phyloP scores from a whole-genome alignment of 768 basidiomycete species.

The Tephrocybe sp. region DNA sequence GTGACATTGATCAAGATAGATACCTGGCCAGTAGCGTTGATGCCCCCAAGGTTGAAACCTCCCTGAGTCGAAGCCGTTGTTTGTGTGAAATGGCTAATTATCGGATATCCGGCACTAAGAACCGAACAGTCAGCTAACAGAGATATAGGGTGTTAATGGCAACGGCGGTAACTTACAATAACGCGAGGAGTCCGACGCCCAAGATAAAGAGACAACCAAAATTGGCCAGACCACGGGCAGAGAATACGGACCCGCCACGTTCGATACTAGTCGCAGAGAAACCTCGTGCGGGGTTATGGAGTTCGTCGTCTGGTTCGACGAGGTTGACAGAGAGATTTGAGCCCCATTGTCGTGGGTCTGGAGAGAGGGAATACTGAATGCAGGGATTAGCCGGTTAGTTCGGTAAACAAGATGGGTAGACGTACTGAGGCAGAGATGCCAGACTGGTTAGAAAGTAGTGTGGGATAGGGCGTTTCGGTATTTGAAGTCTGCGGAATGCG shows the following conservation, averaged over 20 bases:
- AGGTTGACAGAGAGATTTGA: constrained; percentile 40
- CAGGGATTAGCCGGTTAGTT: constrained; percentile 2
- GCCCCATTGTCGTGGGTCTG: constrained; percentile 58
- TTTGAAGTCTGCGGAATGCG: constrained; percentile 15
- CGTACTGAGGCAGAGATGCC: constrained; percentile 20
- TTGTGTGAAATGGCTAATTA: constrained; percentile 31
- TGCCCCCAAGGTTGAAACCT: constrained; percentile 46
- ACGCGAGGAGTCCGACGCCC: constrained; percentile 42
- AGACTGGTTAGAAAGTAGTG: constrained; percentile 9
- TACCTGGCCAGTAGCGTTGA: constrained; percentile 64
- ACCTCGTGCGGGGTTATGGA: constrained; percentile 56
- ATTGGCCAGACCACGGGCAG: constrained; percentile 59
- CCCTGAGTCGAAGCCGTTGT: constrained; percentile 23
- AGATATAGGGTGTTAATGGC: not conserved
- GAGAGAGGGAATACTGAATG: constrained; percentile 49
- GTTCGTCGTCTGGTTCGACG: constrained; percentile 55
- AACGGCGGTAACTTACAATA: constrained; percentile 57
- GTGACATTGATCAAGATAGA: constrained; percentile 16
- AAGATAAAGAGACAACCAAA: constrained; percentile 59
- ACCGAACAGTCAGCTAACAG: not conserved
- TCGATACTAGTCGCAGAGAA: constrained; percentile 19
- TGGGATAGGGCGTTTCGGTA: constrained; percentile 22
- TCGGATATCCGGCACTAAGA: constrained; percentile 37
- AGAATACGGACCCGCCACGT: constrained; percentile 35
- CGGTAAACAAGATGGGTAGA: not conserved